These are phyloP conservation scores for Melastoma candidum DNA, from an alignment of 441 rosid genomes.

Conservation along the genomic window DNA sequence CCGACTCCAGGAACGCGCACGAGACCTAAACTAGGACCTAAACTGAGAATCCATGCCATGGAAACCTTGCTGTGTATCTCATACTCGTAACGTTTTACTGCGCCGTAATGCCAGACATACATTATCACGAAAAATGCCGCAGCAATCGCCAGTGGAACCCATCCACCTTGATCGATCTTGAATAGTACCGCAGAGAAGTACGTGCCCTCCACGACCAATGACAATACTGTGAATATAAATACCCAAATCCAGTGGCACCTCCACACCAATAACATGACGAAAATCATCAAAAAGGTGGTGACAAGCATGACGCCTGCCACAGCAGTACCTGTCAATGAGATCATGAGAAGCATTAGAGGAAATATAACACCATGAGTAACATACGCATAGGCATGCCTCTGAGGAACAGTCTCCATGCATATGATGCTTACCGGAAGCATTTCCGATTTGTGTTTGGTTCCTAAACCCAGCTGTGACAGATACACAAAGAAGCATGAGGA, in stretches of 20 bases:
- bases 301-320: slow-evolving; percentile 15
- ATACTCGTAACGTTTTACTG: slow-evolving; percentile 12
- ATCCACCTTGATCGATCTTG: slow-evolving; percentile 19
- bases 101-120: slow-evolving; percentile 17
- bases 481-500: slow-evolving; percentile 14
- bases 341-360: neutral
- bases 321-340: slow-evolving; percentile 9
- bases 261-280: slow-evolving; percentile 17
- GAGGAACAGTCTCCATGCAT: neutral
- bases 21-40: slow-evolving; percentile 16
- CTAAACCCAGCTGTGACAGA: slow-evolving; percentile 15
- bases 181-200: slow-evolving; percentile 16
- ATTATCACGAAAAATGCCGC: slow-evolving; percentile 17
- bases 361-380: neutral
- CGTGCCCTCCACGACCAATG: slow-evolving; percentile 15
- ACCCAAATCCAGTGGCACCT: slow-evolving; percentile 17
- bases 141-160: slow-evolving; percentile 14
- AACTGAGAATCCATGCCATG: slow-evolving; percentile 16
- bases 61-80: slow-evolving; percentile 18
- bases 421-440: slow-evolving; percentile 12
- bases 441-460: slow-evolving; percentile 16
- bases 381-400: neutral
- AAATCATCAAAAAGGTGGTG: slow-evolving; percentile 13
- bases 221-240: slow-evolving; percentile 12
- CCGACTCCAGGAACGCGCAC: slow-evolving; percentile 12